Evolutionary conservation across 768 basidiomycete genomes (phyloP).

Genomic region (Kwoniella sp.): DNA sequence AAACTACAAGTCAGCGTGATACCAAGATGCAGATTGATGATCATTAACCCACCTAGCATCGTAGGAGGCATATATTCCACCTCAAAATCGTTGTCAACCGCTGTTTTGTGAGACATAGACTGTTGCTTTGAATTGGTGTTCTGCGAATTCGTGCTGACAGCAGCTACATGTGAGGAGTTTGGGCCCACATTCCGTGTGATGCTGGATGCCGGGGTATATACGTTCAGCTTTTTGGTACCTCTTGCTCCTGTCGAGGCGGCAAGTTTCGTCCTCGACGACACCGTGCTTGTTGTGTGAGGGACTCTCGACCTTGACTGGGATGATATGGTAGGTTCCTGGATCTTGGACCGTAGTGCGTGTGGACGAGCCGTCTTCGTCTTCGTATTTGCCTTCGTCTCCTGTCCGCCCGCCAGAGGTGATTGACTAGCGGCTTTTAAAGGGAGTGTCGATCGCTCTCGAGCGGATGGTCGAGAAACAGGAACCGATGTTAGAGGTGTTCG

Average conservation of each 20-base stretch:
- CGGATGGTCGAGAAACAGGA: neutral
- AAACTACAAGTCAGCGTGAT: no score
- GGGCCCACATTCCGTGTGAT: no score
- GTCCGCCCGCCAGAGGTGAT: neutral
- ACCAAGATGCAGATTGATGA: no score
- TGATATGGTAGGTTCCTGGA: neutral
- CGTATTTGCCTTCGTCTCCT: neutral
- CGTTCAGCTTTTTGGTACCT: conserved; percentile 4
- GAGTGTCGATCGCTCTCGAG: neutral
- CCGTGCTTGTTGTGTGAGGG: neutral
- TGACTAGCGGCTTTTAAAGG: neutral
- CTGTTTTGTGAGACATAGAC: no score
- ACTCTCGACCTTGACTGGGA: neutral
- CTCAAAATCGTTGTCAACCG: conserved; percentile 5
- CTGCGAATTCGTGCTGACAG: no score
- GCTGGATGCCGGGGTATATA: conserved; percentile 9
- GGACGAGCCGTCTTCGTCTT: no score
- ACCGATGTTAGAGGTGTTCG: neutral
- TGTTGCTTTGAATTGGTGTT: no score
- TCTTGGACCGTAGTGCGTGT: neutral
- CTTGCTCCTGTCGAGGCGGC: neutral
- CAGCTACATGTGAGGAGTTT: no score
- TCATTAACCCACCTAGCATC: conserved; percentile 5
- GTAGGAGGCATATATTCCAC: conserved; percentile 21
- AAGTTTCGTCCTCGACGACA: no score